Evolutionary conservation across 1,284 basidiomycete species (phyloP).

Genomic region (Phellinidium pouzarii): DNA sequence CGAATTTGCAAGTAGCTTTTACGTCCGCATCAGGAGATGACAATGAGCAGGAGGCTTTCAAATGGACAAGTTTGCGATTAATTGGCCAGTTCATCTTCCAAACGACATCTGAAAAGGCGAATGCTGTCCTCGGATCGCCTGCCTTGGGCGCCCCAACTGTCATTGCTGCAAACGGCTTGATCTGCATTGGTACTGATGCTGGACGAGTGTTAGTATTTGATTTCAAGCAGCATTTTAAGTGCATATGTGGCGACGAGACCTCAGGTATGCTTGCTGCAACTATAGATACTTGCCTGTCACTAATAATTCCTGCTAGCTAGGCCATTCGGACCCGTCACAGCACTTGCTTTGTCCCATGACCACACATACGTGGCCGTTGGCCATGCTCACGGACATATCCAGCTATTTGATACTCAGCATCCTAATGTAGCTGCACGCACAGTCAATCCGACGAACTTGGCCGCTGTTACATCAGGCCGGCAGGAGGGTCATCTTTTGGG

Average conservation of each 20-base stretch:
- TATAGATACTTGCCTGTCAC: conserved; percentile 5
- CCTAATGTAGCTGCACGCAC: conserved; percentile 63
- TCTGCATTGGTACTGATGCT: conserved; percentile 82
- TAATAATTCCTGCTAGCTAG: conserved; percentile 37
- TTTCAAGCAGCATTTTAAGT: conserved; percentile 81
- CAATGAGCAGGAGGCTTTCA: conserved; percentile 57
- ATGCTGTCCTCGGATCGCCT: conserved; percentile 52
- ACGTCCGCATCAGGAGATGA: conserved; percentile 22
- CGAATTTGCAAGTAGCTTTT: conserved; percentile 39
- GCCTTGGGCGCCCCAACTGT: conserved; percentile 67
- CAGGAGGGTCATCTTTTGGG: conserved; percentile 90
- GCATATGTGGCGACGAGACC: conserved; percentile 65
- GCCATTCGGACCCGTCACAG: conserved; percentile 76
- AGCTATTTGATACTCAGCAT: conserved; percentile 77
- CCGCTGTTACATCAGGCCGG: conserved; percentile 69
- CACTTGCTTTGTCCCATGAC: conserved; percentile 87
- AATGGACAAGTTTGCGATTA: conserved; percentile 69
- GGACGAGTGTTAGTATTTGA: conserved; percentile 84
- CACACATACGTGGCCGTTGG: conserved; percentile 91
- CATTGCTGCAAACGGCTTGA: conserved; percentile 79
- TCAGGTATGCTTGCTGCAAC: conserved; percentile 47
- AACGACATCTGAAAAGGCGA: conserved; percentile 50
- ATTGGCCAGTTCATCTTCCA: conserved; percentile 52
- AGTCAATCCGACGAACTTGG: conserved; percentile 65
- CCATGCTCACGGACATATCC: conserved; percentile 80